phyloP scores from a whole-genome alignment of 2,329 filamentous ascomycete species.

The Aspergillus cejpii region DNA sequence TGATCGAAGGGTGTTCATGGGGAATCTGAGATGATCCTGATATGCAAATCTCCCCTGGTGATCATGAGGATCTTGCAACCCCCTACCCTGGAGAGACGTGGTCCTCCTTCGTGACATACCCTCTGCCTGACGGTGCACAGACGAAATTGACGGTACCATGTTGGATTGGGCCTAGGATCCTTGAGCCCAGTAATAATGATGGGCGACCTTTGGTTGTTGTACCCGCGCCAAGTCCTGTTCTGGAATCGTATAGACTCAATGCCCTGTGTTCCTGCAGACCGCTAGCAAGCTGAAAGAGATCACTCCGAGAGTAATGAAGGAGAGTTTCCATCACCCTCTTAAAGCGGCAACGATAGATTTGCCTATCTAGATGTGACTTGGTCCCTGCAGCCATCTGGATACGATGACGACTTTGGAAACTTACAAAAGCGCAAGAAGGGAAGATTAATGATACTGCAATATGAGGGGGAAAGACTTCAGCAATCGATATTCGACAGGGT shows the following conservation, averaged over 20 bases:
- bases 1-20: not conserved
- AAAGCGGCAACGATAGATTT: no score
- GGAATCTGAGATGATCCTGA: conserved; percentile 1
- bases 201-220: not conserved
- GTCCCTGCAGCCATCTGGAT: no score
- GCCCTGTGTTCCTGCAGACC: no score
- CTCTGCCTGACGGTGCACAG: not conserved
- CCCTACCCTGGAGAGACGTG: conserved; percentile 1
- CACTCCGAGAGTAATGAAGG: no score
- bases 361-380: no score
- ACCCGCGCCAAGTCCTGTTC: not conserved
- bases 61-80: not conserved
- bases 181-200: not conserved
- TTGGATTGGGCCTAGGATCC: not conserved
- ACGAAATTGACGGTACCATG: not conserved
- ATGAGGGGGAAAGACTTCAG: not conserved
- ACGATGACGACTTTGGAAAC: no score
- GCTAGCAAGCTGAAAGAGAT: no score
- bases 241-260: no score
- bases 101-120: not conserved
- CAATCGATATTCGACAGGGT: no score
- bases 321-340: no score
- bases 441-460: not conserved
- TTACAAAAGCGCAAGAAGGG: not conserved
- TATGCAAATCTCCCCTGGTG: conserved; percentile 1